Evolutionary conservation across 805 yeast genomes (phyloP).

Genomic region (Yarrowia keelungensis): DNA sequence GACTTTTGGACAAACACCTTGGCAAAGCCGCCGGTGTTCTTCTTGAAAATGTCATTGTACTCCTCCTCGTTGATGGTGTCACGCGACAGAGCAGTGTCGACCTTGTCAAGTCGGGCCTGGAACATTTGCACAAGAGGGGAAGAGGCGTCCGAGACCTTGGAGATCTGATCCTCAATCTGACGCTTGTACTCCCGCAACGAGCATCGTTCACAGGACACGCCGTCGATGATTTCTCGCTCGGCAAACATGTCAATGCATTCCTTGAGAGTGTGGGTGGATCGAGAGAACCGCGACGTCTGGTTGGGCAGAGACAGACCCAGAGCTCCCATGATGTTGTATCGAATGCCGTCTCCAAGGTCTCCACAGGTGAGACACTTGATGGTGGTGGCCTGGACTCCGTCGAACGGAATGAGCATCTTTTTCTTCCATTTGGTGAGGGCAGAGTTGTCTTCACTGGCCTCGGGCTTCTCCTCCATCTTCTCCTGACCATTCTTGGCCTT

Average conservation of each 20-base stretch:
- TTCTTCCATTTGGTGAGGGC: constrained; percentile 26
- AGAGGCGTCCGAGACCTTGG: constrained; percentile 5
- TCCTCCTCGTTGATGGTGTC: constrained; percentile 81
- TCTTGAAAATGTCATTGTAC: constrained; percentile 74
- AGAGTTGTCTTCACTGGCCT: not conserved
- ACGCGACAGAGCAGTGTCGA: constrained; percentile 62
- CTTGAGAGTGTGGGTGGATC: constrained; percentile 41
- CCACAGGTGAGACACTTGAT: constrained; percentile 92
- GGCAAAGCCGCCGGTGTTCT: constrained; percentile 56
- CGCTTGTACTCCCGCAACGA: constrained; percentile 58
- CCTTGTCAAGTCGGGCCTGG: constrained; percentile 56
- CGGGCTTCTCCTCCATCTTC: not conserved
- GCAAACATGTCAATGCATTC: constrained; percentile 48
- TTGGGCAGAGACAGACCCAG: constrained; percentile 32
- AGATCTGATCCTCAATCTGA: constrained; percentile 45
- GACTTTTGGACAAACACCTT: constrained; percentile 78
- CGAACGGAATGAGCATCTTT: constrained; percentile 83
- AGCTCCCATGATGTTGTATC: constrained; percentile 38
- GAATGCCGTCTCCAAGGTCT: constrained; percentile 82
- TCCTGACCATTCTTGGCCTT: constrained; percentile 24
- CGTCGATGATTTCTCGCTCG: constrained; percentile 83
- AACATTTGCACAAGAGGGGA: constrained; percentile 48
- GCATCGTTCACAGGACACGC: constrained; percentile 94
- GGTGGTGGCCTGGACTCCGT: constrained; percentile 85
- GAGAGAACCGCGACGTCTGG: constrained; percentile 14